phyloP scores from a whole-genome alignment of 139 green algal species.

The Medakamo hakoo region DNA sequence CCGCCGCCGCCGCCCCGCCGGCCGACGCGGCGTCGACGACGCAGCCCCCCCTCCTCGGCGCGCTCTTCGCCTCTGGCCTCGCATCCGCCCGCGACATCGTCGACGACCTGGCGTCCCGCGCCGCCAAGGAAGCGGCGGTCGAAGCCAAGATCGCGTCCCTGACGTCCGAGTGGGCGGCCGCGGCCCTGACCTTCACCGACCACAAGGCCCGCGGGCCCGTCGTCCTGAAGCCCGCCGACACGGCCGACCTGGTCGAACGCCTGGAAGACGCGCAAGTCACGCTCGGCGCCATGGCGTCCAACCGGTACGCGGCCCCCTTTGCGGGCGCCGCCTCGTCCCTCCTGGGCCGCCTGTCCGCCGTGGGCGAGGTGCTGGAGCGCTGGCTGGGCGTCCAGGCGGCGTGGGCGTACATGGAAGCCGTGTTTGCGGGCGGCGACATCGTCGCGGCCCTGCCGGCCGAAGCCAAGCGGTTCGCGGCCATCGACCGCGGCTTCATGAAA shows the following conservation, averaged over 20 bases:
- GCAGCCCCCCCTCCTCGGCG: no score
- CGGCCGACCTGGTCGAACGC: slow-evolving; percentile 82
- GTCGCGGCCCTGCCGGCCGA: slow-evolving; percentile 89
- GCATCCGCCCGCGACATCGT: slow-evolving; percentile 61
- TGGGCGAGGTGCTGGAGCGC: slow-evolving; percentile 84
- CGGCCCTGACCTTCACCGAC: slow-evolving; percentile 54
- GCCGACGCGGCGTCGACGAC: no score
- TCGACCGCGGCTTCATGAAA: slow-evolving; percentile 95
- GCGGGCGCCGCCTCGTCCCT: slow-evolving; percentile 32
- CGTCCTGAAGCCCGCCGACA: slow-evolving; percentile 72
- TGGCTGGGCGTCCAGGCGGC: slow-evolving; percentile 86
- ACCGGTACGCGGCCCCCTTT: slow-evolving; percentile 76
- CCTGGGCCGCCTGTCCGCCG: slow-evolving; percentile 65
- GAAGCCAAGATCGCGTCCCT: slow-evolving; percentile 61
- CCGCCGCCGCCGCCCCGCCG: no score
- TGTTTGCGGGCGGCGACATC: slow-evolving; percentile 89
- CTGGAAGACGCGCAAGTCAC: slow-evolving; percentile 90
- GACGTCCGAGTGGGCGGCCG: slow-evolving; percentile 23
- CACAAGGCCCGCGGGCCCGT: slow-evolving; percentile 81
- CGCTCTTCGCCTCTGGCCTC: slow-evolving; percentile 21
- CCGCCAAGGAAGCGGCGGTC: slow-evolving; percentile 84
- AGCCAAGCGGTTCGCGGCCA: slow-evolving; percentile 89
- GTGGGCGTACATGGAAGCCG: slow-evolving; percentile 95
- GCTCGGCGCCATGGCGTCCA: slow-evolving; percentile 80
- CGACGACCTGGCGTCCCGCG: slow-evolving; percentile 63